Conservation (phyloP, 2,329 filamentous ascomycete genomes). For the Colletotrichum cuscutae region DNA sequence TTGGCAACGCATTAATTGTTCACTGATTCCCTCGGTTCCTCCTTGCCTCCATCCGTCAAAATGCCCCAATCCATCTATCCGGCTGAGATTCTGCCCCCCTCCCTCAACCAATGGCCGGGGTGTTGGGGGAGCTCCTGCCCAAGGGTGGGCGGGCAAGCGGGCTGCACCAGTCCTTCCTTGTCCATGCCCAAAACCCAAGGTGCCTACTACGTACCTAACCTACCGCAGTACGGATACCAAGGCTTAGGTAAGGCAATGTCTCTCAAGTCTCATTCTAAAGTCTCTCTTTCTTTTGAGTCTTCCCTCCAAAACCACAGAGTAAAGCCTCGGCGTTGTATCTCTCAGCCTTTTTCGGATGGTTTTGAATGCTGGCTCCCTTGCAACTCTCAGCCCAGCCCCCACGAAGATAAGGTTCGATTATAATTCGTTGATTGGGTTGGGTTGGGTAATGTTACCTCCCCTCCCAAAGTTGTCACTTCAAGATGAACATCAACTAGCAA, state of each 20-base stretch:
- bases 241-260: neutral
- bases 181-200: neutral
- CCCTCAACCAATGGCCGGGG: conserved; percentile 39
- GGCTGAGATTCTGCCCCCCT: conserved; percentile 34
- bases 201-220: neutral
- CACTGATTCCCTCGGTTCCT: neutral
- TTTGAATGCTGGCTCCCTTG: neutral
- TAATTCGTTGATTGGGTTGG: neutral
- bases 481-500: neutral
- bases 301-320: neutral
- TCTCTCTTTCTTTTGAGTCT: neutral
- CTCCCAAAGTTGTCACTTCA: neutral
- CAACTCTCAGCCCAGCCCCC: neutral
- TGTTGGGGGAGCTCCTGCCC: conserved; percentile 40
- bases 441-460: neutral
- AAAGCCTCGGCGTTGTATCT: neutral
- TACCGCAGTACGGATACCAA: neutral
- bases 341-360: neutral
- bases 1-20: conserved; percentile 5
- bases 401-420: neutral
- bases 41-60: neutral
- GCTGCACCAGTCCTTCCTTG: conserved; percentile 29
- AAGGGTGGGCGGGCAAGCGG: conserved; percentile 20
- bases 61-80: conserved; percentile 14
- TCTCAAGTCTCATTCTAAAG: neutral